phyloP scores from a whole-genome alignment of 169 alveolate genomes.

The Plasmodium yoelii region DNA sequence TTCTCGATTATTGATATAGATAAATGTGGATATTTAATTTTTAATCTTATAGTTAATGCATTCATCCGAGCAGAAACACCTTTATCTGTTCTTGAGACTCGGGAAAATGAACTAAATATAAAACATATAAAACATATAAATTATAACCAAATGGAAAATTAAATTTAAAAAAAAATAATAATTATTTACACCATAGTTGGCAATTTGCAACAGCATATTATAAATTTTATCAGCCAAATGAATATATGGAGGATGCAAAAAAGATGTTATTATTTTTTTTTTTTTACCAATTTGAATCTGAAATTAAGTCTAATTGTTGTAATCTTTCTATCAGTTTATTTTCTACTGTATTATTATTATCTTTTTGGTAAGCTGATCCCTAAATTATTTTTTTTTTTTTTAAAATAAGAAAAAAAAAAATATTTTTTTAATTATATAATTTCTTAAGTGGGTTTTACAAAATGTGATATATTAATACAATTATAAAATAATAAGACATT shows the following conservation, averaged over 20 bases:
- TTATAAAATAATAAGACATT: no score
- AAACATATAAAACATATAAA: neutral
- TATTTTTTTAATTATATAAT: neutral
- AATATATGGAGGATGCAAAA: neutral
- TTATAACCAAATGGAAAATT: neutral
- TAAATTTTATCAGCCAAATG: neutral
- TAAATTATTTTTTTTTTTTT: slow-evolving; percentile 17
- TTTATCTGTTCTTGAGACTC: slow-evolving; percentile 75
- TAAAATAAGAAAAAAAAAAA: neutral
- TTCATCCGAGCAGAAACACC: slow-evolving; percentile 76
- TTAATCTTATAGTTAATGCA: slow-evolving; percentile 53
- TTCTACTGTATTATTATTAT: slow-evolving; percentile 62
- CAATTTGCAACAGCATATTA: neutral
- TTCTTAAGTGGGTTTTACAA: neutral
- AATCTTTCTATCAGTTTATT: slow-evolving; percentile 41
- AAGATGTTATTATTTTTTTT: neutral
- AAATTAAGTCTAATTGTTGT: slow-evolving; percentile 19
- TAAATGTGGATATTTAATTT: slow-evolving; percentile 28
- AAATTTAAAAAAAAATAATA: neutral
- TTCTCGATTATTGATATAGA: slow-evolving; percentile 24
- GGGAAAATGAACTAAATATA: slow-evolving; percentile 33
- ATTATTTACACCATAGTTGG: no score
- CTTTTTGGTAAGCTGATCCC: slow-evolving; percentile 76
- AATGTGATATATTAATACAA: no score
- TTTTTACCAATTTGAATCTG: slow-evolving; percentile 20